Conservation (phyloP, 805 yeast genomes). For the Lipomyces chichibuensis region DNA sequence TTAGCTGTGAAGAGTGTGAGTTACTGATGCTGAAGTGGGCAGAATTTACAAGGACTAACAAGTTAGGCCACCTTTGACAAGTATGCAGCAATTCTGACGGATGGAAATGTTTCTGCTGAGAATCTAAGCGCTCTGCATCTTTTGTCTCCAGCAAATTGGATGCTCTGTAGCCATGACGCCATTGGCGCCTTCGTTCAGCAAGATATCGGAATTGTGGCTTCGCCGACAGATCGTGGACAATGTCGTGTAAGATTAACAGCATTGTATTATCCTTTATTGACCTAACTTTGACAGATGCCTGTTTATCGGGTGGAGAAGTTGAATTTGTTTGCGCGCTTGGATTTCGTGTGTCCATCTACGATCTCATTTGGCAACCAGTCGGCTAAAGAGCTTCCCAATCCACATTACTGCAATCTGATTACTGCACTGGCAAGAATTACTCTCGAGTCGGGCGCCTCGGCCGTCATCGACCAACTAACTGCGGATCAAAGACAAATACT, state of each 20-base stretch:
- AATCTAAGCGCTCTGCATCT: neutral
- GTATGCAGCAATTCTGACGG: slow-evolving; percentile 6
- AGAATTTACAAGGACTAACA: neutral
- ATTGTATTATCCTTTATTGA: neutral
- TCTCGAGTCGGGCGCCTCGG: neutral
- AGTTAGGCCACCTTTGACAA: neutral
- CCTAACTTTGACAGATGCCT: neutral
- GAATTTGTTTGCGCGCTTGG: neutral
- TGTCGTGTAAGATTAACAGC: neutral
- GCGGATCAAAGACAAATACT: neutral
- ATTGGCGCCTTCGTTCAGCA: neutral
- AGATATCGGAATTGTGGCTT: neutral
- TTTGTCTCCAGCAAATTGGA: slow-evolving; percentile 3
- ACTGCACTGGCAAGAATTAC: neutral
- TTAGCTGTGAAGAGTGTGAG: slow-evolving; percentile 1
- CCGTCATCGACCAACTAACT: neutral
- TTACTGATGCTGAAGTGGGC: neutral
- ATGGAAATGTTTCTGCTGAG: neutral
- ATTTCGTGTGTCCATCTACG: neutral
- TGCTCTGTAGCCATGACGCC: slow-evolving; percentile 1
- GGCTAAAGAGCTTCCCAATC: neutral
- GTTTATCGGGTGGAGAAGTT: neutral
- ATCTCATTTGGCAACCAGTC: neutral
- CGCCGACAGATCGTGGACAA: neutral
- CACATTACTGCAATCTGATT: slow-evolving; percentile 1